These are phyloP conservation scores for Colletotrichum sp. DNA, from an alignment of 2,329 filamentous ascomycete species.

Conservation along the genomic window DNA sequence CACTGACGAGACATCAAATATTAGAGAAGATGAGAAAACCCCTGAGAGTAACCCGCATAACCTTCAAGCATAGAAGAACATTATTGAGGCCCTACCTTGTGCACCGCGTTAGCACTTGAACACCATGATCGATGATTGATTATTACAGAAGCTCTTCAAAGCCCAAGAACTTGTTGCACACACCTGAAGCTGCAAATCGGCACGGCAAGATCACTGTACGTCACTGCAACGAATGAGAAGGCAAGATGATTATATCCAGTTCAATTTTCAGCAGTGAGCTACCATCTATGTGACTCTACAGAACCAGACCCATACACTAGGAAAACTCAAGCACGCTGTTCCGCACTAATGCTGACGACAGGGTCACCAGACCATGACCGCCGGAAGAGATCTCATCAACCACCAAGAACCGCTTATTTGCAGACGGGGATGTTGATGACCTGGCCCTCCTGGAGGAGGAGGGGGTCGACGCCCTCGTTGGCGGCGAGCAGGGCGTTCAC, in stretches of 20 bases:
- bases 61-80: too few species aligned
- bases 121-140: too few species aligned
- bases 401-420: background rate
- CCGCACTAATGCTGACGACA: background rate
- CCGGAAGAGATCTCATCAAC: background rate
- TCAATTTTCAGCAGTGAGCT: background rate
- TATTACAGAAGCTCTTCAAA: too few species aligned
- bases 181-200: too few species aligned
- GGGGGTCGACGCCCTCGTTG: background rate
- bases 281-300: background rate
- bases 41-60: too few species aligned
- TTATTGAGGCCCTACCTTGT: too few species aligned
- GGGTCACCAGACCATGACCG: background rate
- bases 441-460: background rate
- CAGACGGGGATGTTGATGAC: conserved; percentile 8
- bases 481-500: background rate
- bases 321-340: background rate
- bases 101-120: too few species aligned
- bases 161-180: too few species aligned
- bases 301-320: background rate
- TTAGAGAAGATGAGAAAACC: background rate
- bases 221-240: background rate
- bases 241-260: background rate
- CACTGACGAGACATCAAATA: background rate
- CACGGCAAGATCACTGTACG: too few species aligned